A percentile compares a stretch with the other conserved stretches of the same genome.
These are phyloP conservation scores for Fraxinus angustifolia DNA, from an alignment of 305 asterid species.

Conservation along the genomic window DNA sequence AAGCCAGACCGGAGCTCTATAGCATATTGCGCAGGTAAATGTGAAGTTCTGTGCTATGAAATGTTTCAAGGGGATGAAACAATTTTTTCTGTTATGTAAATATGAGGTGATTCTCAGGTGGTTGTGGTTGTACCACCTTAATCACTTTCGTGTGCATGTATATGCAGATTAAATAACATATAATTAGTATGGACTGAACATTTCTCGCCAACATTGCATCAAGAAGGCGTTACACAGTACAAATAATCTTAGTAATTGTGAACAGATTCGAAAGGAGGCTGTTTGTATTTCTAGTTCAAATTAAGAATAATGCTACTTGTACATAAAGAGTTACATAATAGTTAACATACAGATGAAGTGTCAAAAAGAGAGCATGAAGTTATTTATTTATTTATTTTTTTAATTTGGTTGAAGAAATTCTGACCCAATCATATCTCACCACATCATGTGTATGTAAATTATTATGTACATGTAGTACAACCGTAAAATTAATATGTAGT, in stretches of 20 bases:
- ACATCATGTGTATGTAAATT: neutral
- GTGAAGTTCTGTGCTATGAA: conserved; percentile 17
- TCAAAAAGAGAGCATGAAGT: neutral
- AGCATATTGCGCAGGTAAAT: conserved; percentile 88
- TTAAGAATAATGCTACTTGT: neutral
- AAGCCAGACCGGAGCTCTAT: conserved; percentile 94
- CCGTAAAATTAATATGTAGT: neutral
- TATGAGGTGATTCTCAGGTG: conserved; percentile 22
- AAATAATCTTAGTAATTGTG: neutral
- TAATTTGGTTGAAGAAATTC: neutral
- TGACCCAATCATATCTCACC: neutral
- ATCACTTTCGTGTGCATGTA: conserved; percentile 19
- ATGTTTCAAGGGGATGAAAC: conserved; percentile 16
- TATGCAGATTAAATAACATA: conserved; percentile 16
- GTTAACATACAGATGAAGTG: neutral
- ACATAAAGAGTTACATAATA: neutral
- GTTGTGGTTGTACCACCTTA: conserved; percentile 8
- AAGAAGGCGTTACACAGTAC: neutral
- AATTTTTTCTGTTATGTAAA: conserved; percentile 22
- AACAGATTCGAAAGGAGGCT: neutral
- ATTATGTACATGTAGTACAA: neutral
- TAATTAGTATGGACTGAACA: neutral
- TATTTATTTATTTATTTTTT: neutral
- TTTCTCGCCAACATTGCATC: conserved; percentile 12
- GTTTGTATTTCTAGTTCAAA: neutral